A percentile compares a stretch with the other conserved stretches of the same genome.
These are phyloP conservation scores for Paecilomyces niveus DNA, from an alignment of 2,329 filamentous ascomycete species.

Conservation along the genomic window DNA sequence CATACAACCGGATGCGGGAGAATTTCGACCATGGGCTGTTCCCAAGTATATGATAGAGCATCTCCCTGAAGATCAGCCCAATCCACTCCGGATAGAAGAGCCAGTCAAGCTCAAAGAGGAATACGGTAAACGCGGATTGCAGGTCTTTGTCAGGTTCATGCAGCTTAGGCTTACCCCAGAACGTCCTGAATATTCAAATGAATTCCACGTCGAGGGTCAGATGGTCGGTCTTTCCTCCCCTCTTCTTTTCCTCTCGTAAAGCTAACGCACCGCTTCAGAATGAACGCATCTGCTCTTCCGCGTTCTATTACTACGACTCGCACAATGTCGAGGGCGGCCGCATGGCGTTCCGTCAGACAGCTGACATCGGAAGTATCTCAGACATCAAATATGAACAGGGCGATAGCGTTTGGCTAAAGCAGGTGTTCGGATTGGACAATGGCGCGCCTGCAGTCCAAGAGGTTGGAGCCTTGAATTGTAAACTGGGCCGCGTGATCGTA, in stretches of 20 bases:
- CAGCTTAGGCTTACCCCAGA: constrained; percentile 54
- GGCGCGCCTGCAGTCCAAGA: constrained; percentile 18
- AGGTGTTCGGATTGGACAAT: constrained; percentile 20
- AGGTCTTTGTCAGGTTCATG: constrained; percentile 58
- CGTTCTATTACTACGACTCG: constrained; percentile 55
- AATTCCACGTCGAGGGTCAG: constrained; percentile 44
- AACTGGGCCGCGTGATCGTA: constrained; percentile 15
- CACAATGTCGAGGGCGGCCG: constrained; percentile 52
- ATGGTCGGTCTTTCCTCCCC: constrained; percentile 18
- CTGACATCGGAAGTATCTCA: constrained; percentile 21
- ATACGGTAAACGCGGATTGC: constrained; percentile 43
- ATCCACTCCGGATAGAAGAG: constrained; percentile 18
- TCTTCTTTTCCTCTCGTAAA: neutral
- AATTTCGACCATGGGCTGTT: constrained; percentile 24
- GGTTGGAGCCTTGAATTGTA: constrained; percentile 13
- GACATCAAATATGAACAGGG: constrained; percentile 22
- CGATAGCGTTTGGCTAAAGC: constrained; percentile 23
- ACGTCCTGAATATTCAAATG: constrained; percentile 46
- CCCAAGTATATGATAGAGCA: constrained; percentile 19
- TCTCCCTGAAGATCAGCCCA: constrained; percentile 16
- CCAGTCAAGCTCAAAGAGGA: constrained; percentile 23
- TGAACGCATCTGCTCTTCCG: constrained; percentile 57
- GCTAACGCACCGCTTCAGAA: constrained; percentile 33
- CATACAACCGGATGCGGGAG: constrained; percentile 20
- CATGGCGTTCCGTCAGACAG: constrained; percentile 45